Evolutionary conservation across 805 yeast genomes (phyloP).

Genomic region (Ogataea haglerorum): DNA sequence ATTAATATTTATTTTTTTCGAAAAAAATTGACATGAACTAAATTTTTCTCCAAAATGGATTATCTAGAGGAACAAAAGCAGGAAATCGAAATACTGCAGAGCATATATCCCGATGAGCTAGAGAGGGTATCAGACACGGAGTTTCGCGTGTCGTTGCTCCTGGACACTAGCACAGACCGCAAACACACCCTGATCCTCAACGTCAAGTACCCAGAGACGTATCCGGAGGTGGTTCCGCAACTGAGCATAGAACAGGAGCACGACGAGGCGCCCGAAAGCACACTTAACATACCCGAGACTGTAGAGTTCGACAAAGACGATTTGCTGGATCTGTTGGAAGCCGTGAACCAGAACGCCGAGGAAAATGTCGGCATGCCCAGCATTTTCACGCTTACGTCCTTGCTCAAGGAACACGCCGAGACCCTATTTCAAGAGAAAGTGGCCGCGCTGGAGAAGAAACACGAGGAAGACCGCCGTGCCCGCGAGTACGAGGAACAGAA

Average conservation of each 20-base stretch:
- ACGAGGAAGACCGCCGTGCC: slow-evolving; percentile 55
- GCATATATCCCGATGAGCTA: slow-evolving; percentile 92
- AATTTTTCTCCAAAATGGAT: slow-evolving; percentile 48
- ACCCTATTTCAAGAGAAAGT: slow-evolving; percentile 57
- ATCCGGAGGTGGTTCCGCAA: slow-evolving; percentile 78
- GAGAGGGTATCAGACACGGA: slow-evolving; percentile 41
- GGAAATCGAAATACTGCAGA: slow-evolving; percentile 84
- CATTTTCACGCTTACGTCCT: slow-evolving; percentile 72
- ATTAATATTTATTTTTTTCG: background rate
- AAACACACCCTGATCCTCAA: slow-evolving; percentile 52
- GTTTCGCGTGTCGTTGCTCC: slow-evolving; percentile 53
- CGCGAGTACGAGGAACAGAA: slow-evolving; percentile 82
- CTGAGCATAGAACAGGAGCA: slow-evolving; percentile 45
- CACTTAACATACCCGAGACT: slow-evolving; percentile 53
- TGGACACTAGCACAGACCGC: slow-evolving; percentile 67
- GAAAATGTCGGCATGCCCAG: slow-evolving; percentile 90
- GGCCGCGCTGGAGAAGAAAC: slow-evolving; percentile 47
- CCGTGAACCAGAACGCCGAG: slow-evolving; percentile 58
- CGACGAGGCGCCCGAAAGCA: slow-evolving; percentile 43
- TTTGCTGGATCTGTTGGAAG: slow-evolving; percentile 36
- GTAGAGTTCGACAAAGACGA: slow-evolving; percentile 55
- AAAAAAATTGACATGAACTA: slow-evolving; percentile 1
- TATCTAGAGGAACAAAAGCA: slow-evolving; percentile 79
- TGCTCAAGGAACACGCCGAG: slow-evolving; percentile 81
- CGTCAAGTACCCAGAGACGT: slow-evolving; percentile 71